phyloP scores from a whole-genome alignment of 225 moss, liverwort and hornwort species.

The Thuidium tamariscinum region DNA sequence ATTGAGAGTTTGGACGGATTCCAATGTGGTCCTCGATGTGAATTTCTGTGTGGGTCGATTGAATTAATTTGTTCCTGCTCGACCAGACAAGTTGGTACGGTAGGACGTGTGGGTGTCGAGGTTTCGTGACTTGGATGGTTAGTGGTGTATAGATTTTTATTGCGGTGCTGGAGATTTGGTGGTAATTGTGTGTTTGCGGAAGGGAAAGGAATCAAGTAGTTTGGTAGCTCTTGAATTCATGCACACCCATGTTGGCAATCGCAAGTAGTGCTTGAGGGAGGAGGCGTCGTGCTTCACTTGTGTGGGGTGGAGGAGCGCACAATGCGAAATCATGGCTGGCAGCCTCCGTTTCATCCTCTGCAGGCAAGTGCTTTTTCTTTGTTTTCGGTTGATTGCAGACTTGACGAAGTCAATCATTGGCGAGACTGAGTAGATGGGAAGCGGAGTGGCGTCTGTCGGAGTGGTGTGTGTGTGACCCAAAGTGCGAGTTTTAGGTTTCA shows the following conservation, averaged over 20 bases:
- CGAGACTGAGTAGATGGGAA: not conserved
- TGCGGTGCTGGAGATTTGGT: not conserved
- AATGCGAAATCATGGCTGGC: constrained; percentile 99
- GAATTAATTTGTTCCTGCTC: not conserved
- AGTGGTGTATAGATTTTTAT: not conserved
- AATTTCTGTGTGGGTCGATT: not conserved
- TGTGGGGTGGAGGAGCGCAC: constrained; percentile 9
- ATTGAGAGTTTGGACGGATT: not conserved
- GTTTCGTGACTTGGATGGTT: not conserved
- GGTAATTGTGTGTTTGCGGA: not conserved
- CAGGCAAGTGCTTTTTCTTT: constrained; percentile 19
- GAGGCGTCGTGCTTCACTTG: not conserved
- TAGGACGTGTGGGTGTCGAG: not conserved
- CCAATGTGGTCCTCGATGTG: not conserved
- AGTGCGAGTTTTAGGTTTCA: not conserved
- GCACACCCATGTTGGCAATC: not conserved
- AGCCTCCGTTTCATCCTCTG: constrained; percentile 77
- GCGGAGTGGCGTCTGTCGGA: not conserved
- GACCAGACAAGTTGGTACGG: not conserved
- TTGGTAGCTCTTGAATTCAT: not conserved
- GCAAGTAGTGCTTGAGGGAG: not conserved
- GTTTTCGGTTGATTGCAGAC: not conserved
- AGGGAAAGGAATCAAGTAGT: not conserved
- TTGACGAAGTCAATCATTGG: not conserved
- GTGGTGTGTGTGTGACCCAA: too few species aligned